Evolutionary conservation across 108 stramenopile species (phyloP), one percentile per base, ranked within the genome.

Genomic region (Skeletonema grethae): DNA sequence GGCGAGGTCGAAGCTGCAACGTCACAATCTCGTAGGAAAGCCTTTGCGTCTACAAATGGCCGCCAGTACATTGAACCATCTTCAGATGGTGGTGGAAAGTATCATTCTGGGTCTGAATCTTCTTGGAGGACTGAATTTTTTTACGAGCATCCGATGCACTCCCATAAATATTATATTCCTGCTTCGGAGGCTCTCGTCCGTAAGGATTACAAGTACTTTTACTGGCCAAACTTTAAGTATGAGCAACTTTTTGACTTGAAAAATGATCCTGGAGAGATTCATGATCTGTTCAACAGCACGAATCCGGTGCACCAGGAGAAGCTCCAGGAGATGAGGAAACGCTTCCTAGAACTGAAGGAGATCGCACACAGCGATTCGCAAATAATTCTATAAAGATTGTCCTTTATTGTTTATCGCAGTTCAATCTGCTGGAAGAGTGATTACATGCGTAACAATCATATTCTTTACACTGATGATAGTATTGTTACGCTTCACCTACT

Each of bases 61-160:
- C 70, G 80, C 22, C 35, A 60, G 45, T 83, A 63, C 70, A 53
- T 69, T 31, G 32, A 61, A 9, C 73, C 77, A 35, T 72, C 78
- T 4, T 71, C 70, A 4, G 78, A 80, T 65, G 83, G 79, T 46
- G 57, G 61, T 43, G 76, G 79, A 58, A 62, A 71, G 59, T 80
- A 72, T 70, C 80, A 81, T 58, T 74, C 80, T 56, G 80, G 80
- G 25, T 64, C 80, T 5, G 73, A 75, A 59, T 59, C 39, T 45
- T 68, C 66, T 25, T 93, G 92, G 92, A 75, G 92, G 15, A 77
- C 85, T 25, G 92, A 93, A 58, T 93, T 88, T 71, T 93, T 87
- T 55, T 93, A 93, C 53, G 92, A 93, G 62, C 75, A 82, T 63
- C 85, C 88, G 0, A 73, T 84, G 78, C 70, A 82, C 45, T 65